Conservation (phyloP, 257 asterid genomes). For the Eustoma russellianum region DNA sequence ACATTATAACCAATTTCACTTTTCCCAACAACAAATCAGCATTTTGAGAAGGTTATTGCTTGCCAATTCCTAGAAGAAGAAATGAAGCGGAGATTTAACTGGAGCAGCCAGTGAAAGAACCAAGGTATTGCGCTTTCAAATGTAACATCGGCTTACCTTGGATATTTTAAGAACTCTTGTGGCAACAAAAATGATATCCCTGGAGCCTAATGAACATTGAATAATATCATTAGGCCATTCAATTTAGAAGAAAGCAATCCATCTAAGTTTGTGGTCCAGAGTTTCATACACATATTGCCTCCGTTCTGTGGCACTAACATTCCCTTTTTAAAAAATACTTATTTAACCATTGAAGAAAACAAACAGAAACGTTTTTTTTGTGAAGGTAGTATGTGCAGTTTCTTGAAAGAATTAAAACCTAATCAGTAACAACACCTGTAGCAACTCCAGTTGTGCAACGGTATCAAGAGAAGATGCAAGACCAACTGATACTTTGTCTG, state of each 20-base stretch:
- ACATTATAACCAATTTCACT: background rate
- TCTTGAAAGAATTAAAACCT: constrained; percentile 1
- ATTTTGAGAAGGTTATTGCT: too few relatives aligned
- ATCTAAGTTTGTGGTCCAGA: too few relatives aligned
- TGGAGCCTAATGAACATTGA: constrained; percentile 84
- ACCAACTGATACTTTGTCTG: constrained; percentile 74
- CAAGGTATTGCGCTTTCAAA: background rate
- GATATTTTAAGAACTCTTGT: constrained; percentile 53
- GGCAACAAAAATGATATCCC: constrained; percentile 91
- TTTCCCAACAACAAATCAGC: too few relatives aligned
- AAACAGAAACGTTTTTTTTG: too few relatives aligned
- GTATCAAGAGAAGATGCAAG: constrained; percentile 79
- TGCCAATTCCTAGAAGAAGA: background rate
- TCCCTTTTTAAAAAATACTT: too few relatives aligned
- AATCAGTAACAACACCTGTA: constrained; percentile 60
- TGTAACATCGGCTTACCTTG: constrained; percentile 46
- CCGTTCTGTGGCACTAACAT: too few relatives aligned
- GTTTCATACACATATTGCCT: too few relatives aligned
- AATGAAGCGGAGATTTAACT: background rate
- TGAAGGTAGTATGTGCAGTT: background rate
- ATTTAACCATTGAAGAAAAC: too few relatives aligned
- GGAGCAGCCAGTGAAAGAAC: background rate
- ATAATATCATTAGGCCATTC: constrained; percentile 26
- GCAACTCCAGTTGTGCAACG: constrained; percentile 79
- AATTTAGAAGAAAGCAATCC: too few relatives aligned